Conservation (phyloP, 169 alveolate genomes). For the Eimeria falciformis region DNA sequence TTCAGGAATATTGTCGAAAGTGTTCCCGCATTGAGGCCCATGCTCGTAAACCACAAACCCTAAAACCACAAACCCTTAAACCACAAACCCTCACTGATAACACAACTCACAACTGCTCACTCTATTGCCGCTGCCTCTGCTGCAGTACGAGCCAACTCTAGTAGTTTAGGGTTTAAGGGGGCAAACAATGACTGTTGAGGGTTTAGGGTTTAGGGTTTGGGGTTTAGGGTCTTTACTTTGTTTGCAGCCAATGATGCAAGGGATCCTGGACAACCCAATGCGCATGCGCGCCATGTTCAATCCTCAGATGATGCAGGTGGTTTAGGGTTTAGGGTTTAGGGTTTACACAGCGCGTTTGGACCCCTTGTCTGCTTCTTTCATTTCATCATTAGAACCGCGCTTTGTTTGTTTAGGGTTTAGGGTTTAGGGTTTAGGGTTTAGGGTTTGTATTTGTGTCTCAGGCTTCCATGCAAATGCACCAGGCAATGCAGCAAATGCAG, state of each 20-base stretch:
- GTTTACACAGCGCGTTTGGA: neutral
- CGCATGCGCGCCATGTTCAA: constrained; percentile 74
- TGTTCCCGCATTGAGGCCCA: constrained; percentile 91
- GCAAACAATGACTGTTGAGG: neutral
- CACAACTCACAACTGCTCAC: no score
- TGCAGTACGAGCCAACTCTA: no score
- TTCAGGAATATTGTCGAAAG: constrained; percentile 87
- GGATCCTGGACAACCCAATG: constrained; percentile 70
- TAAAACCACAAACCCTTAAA: neutral
- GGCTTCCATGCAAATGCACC: constrained; percentile 73
- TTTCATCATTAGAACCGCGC: neutral
- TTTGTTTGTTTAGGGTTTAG: neutral
- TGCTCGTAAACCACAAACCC: constrained; percentile 68
- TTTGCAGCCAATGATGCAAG: constrained; percentile 72
- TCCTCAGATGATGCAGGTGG: constrained; percentile 83
- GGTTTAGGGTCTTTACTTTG: neutral
- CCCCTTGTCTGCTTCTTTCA: no score
- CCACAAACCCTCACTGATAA: neutral
- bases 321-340: constrained; percentile 2
- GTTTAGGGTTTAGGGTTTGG: constrained; percentile 2
- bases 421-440: neutral
- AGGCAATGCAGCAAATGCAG: constrained; percentile 68
- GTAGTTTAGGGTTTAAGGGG: no score
- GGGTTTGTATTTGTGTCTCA: neutral
- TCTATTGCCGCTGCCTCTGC: no score